These are phyloP conservation scores for Saksenaea oblongispora DNA, from an alignment of 371 early-diverging fungal genomes.

Conservation along the genomic window DNA sequence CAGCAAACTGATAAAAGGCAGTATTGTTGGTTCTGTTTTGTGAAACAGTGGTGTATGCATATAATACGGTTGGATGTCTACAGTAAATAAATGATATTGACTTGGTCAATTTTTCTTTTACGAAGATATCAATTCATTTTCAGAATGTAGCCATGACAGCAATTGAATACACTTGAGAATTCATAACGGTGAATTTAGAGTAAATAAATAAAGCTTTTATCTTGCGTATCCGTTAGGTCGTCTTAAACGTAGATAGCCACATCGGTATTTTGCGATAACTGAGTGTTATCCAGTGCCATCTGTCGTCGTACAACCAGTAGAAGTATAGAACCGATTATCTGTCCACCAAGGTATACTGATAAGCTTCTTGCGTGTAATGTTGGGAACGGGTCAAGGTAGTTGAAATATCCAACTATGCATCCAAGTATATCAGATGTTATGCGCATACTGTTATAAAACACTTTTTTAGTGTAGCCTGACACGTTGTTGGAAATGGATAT, in stretches of 20 bases:
- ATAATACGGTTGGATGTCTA: too few species aligned
- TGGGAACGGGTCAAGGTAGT: constrained; percentile 13
- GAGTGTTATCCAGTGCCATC: constrained; percentile 23
- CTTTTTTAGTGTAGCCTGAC: constrained; percentile 8
- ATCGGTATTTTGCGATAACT: constrained; percentile 9
- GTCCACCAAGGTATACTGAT: constrained; percentile 13
- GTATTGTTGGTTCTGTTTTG: too few species aligned
- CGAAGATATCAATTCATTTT: too few species aligned
- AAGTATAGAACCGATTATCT: constrained; percentile 7
- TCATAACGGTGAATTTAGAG: constrained; percentile 9
- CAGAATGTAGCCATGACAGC: too few species aligned
- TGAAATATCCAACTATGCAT: constrained; percentile 20
- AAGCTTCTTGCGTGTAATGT: constrained; percentile 16
- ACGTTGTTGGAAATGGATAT: constrained; percentile 11
- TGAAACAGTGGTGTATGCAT: too few species aligned
- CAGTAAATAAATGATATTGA: too few species aligned
- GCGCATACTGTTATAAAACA: not conserved
- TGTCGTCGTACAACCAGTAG: constrained; percentile 16
- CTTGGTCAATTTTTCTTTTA: too few species aligned
- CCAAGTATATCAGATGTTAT: constrained; percentile 7
- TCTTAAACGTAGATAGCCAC: constrained; percentile 23
- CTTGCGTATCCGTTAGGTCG: constrained; percentile 30
- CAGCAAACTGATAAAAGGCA: too few species aligned
- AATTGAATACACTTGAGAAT: too few species aligned
- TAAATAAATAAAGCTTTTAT: constrained; percentile 34